These are phyloP conservation scores for Aureococcus anophagefferens DNA, from an alignment of 108 stramenopile genomes.

Conservation along the genomic window DNA sequence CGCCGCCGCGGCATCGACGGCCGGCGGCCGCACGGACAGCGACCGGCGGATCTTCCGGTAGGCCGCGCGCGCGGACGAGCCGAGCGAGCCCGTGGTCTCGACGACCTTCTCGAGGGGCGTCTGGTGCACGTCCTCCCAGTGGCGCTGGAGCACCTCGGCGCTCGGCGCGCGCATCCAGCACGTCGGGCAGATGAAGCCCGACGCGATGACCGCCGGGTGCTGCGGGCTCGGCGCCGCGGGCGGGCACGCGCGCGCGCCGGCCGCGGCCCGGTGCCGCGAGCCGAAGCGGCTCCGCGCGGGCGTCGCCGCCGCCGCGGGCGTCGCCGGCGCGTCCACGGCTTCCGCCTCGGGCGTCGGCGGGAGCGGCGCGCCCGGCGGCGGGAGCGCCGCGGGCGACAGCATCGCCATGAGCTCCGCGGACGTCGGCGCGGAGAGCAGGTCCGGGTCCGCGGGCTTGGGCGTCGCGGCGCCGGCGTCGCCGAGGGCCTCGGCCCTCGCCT, in stretches of 20 bases:
- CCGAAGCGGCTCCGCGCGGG: background rate
- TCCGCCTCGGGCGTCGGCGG: background rate
- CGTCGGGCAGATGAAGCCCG: background rate
- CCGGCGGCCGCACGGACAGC: background rate
- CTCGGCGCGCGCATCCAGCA: background rate
- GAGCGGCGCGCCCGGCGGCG: background rate
- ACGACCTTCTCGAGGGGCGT: background rate
- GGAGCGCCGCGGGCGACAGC: background rate
- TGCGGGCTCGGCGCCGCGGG: background rate
- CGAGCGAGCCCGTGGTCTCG: background rate
- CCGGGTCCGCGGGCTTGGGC: background rate
- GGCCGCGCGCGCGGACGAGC: background rate
- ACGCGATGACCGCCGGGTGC: background rate
- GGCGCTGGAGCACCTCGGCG: background rate
- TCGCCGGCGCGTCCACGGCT: too few relatives aligned
- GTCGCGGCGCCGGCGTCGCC: background rate
- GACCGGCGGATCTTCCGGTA: background rate
- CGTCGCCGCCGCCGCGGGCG: background rate
- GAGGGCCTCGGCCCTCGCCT: background rate
- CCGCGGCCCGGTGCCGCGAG: background rate
- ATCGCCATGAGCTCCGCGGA: background rate
- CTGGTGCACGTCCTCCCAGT: background rate
- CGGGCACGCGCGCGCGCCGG: too few relatives aligned
- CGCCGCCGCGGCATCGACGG: background rate
- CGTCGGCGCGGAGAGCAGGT: background rate